Conservation (phyloP, 805 yeast genomes). For the Schizosaccharomyces pombe region DNA sequence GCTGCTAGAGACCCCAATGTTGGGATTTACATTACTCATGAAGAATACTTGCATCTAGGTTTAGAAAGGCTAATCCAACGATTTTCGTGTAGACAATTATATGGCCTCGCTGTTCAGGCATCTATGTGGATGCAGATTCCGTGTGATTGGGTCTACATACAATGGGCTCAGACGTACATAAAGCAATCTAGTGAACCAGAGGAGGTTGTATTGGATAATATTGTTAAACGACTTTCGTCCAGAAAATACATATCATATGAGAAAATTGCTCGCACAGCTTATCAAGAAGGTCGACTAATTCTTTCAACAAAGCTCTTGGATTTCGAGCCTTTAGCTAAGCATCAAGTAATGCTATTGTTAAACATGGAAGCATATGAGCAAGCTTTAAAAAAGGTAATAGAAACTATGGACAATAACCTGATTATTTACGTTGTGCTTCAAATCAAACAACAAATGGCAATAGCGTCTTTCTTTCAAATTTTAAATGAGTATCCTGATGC, state of each 20-base stretch:
- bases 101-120: constrained; percentile 39
- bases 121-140: constrained; percentile 28
- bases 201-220: neutral
- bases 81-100: constrained; percentile 34
- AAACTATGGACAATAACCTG: constrained; percentile 36
- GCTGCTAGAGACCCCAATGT: constrained; percentile 37
- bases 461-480: constrained; percentile 46
- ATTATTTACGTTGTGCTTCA: constrained; percentile 27
- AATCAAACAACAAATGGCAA: constrained; percentile 30
- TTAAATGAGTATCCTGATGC: constrained; percentile 27
- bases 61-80: constrained; percentile 32
- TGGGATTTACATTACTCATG: constrained; percentile 45
- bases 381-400: constrained; percentile 46
- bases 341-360: constrained; percentile 39
- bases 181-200: constrained; percentile 12
- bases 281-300: constrained; percentile 55
- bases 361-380: constrained; percentile 48
- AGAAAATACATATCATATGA: constrained; percentile 6
- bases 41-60: constrained; percentile 29
- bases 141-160: constrained; percentile 31
- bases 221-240: neutral
- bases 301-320: constrained; percentile 46
- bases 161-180: constrained; percentile 66
- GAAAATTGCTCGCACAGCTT: constrained; percentile 29
- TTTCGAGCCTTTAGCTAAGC: constrained; percentile 37